These are phyloP conservation scores for Ramaria sp. DNA, from an alignment of 768 basidiomycete species.

Conservation along the genomic window DNA sequence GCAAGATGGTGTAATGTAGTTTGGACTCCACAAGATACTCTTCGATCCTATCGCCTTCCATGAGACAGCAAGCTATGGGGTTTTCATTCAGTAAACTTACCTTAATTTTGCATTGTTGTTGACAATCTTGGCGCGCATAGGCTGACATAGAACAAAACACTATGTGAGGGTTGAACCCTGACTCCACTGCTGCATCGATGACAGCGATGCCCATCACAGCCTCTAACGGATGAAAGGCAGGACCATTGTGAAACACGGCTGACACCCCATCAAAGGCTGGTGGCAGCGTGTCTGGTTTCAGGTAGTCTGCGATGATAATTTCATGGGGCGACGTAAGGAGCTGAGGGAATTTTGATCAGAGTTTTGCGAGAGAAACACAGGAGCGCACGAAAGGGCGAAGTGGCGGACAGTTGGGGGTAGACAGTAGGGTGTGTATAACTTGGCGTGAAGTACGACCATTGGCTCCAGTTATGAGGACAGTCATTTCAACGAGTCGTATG, in stretches of 20 bases:
- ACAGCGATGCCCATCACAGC: conserved; percentile 22
- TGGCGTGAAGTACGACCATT: background rate
- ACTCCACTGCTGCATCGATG: conserved; percentile 20
- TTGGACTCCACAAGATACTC: conserved; percentile 26
- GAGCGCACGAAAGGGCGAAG: background rate
- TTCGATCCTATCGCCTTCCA: conserved; percentile 12
- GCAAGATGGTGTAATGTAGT: conserved; percentile 25
- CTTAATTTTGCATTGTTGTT: conserved; percentile 18
- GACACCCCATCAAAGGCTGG: conserved; percentile 17
- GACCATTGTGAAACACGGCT: conserved; percentile 20
- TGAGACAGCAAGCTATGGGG: background rate
- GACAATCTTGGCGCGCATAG: background rate
- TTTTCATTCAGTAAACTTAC: background rate
- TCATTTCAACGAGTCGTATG: background rate
- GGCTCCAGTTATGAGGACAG: background rate
- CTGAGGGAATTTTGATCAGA: background rate
- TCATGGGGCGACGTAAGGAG: background rate
- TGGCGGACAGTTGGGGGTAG: background rate
- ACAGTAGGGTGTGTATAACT: background rate
- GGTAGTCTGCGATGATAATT: conserved; percentile 17
- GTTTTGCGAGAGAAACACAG: background rate
- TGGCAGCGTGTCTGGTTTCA: conserved; percentile 15
- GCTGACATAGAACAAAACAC: conserved; percentile 9
- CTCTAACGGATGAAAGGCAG: conserved; percentile 19
- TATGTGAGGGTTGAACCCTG: conserved; percentile 21